Evolutionary conservation across 768 basidiomycete genomes (phyloP), one percentile per base, ranked within the genome.

Genomic region (Thelephora aurantiotincta): DNA sequence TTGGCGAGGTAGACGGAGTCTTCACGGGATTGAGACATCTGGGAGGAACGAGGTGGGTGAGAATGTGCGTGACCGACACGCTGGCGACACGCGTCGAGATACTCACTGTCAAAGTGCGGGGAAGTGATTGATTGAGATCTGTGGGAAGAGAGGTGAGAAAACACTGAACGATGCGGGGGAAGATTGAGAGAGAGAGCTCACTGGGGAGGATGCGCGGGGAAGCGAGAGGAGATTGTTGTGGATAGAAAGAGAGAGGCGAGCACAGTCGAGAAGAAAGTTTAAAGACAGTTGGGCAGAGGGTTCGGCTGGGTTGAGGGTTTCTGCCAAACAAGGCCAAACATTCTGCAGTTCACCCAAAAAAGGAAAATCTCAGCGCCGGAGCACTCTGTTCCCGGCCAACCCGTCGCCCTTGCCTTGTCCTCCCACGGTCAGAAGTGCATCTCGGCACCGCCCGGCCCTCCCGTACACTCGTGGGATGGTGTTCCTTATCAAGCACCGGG

Each of bases 1-100:
- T 98, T 98, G 73, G 94, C 93, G 70, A 96, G 92, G 78, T 97
- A 98, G 70, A 98, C 93, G 60, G 85, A 90, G 69, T 93, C 89
- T 80, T 93, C 91, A 63, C 91, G 89, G 64, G 78, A 71, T 63
- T 83, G 82, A 63, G 55, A 46, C 86, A 87, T 87, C 83, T 86
- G 44, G 12, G 45, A 34, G 51, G 23, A 11, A 43, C 36, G 46
- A 41, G 34, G 18, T 37, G 62, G 49, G 54, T 58, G 35, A 63
- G 63, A 52, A 50, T 56, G 30, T 20, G 52, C 58, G 59, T 52
- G 58, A 42, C 23, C 45, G 51, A 35, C 58, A 69, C 64, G 66
- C 65, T 70, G 65, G 56, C 38, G 50, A 58, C 48, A 62, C 74
- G 63, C 66, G 68, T 57, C 37, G 33, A 44, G 46, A 34, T 3